phyloP scores from a whole-genome alignment of 306 rosid genomes.

The Trichosanthes truncata region DNA sequence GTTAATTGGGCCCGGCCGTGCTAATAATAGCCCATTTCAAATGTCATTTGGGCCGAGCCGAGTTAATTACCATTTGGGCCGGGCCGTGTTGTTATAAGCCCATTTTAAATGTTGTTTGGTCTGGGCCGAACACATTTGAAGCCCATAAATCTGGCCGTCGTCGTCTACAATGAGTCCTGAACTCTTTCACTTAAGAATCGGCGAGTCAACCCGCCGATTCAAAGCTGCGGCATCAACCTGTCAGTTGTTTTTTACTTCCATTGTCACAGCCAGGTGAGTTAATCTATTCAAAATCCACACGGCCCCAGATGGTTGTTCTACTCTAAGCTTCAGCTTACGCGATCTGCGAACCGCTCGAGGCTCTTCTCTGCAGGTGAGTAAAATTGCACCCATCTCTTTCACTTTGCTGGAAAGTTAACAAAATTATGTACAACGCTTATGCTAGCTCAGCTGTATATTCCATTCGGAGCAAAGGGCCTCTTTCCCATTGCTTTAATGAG shows the following conservation, averaged over 20 bases:
- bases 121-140: neutral
- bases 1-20: neutral
- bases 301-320: slow-evolving; percentile 11
- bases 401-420: slow-evolving; percentile 3
- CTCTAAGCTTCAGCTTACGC: slow-evolving; percentile 16
- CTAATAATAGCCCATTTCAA: neutral
- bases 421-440: slow-evolving; percentile 41
- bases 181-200: neutral
- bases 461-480: slow-evolving; percentile 36
- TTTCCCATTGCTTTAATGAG: slow-evolving; percentile 45
- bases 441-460: slow-evolving; percentile 52
- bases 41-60: neutral
- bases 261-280: slow-evolving; percentile 6
- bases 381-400: slow-evolving; percentile 4
- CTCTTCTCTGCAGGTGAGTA: slow-evolving; percentile 25
- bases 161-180: neutral
- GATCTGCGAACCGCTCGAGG: slow-evolving; percentile 9
- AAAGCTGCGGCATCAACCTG: neutral
- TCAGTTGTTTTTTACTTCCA: neutral
- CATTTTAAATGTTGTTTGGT: neutral
- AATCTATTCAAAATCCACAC: slow-evolving; percentile 9
- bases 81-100: neutral
- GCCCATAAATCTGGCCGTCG: neutral
- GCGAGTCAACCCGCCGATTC: slow-evolving; percentile 12
- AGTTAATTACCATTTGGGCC: neutral